Evolutionary conservation across 257 asterid genomes (phyloP), one percentile per base, ranked within the genome.

Genomic region (Avicennia marina): DNA sequence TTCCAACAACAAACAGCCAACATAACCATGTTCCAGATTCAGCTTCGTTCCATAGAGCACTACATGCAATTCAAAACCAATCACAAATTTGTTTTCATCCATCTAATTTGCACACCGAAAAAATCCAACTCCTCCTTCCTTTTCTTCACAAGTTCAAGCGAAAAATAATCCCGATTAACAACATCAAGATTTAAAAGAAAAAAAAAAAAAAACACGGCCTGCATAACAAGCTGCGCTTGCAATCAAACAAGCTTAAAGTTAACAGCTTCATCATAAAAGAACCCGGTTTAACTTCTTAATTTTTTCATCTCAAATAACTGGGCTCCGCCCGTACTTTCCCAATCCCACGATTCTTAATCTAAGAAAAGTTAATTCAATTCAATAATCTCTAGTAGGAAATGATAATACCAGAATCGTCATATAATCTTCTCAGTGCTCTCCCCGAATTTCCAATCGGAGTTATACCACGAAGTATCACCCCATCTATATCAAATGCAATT

Each of bases 401-500:
- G 2, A 31, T n/a, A 34, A 4, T 69, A 82, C 84, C 87, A 19
- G 77, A 79, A 53, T 70, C 71, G 58, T 77, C 62, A 61, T 65
- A 83, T 53, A 79, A 62, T 72, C 79, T 79, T 43, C 57, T 67
- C 54, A 83, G 74, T 16, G 85, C 87, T 25, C 44, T 53, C 6
- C 71, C 72, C 11, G 90, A 82, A 64, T 77, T 79, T 19, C 87
- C 87, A 72, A 79, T 77, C 18, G 87, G 90, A 44, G 38, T 70
- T 17, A 63, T 50, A 26, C 86, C 87, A 9, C 82, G 80, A 20
- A 83, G 82, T 44, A 79, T 63, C 55, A 79, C 90, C 20, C 90
- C 90, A 60, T 79, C 85, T 24, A 83, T 68, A 57, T 83, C 91
- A 65, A 83, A 83, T 9, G 91, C 87, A 64, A 83, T 72, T 48